These are phyloP conservation scores for Penicillium sp. DNA, from an alignment of 2,329 filamentous ascomycete genomes.

Conservation along the genomic window DNA sequence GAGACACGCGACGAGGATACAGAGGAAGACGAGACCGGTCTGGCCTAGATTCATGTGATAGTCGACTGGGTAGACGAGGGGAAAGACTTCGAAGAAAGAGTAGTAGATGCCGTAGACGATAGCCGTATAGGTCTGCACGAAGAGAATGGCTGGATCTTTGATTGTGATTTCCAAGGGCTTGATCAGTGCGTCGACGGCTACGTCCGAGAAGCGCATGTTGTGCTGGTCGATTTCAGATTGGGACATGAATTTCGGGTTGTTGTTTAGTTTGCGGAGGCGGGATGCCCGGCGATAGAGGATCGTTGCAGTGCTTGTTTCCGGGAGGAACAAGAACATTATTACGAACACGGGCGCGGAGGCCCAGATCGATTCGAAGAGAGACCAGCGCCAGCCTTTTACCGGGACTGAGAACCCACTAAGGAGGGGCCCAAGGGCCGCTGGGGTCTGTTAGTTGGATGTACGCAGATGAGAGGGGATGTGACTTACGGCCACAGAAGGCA, in stretches of 20 bases:
- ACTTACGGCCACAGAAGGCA: slow-evolving; percentile 41
- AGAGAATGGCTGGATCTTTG: slow-evolving; percentile 62
- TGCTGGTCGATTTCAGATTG: slow-evolving; percentile 63
- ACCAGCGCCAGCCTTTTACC: slow-evolving; percentile 57
- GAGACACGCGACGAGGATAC: slow-evolving; percentile 57
- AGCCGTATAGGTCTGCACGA: slow-evolving; percentile 62
- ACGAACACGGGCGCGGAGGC: slow-evolving; percentile 58
- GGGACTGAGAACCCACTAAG: slow-evolving; percentile 61
- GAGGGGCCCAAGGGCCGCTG: slow-evolving; percentile 60
- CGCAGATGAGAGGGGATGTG: neutral
- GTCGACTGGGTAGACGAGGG: slow-evolving; percentile 59
- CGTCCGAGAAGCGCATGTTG: slow-evolving; percentile 15
- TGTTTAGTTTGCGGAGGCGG: slow-evolving; percentile 61
- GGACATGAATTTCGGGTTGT: slow-evolving; percentile 54
- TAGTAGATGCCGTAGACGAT: slow-evolving; percentile 56
- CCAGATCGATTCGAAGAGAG: slow-evolving; percentile 60
- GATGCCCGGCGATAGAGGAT: slow-evolving; percentile 62
- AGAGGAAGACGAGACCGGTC: slow-evolving; percentile 61
- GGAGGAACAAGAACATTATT: slow-evolving; percentile 61
- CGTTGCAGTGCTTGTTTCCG: slow-evolving; percentile 61
- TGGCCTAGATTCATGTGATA: slow-evolving; percentile 61
- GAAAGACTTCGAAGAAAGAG: slow-evolving; percentile 65
- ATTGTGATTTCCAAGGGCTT: slow-evolving; percentile 60
- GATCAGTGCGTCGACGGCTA: slow-evolving; percentile 24
- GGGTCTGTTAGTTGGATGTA: slow-evolving; percentile 2